Evolutionary conservation across 164 flowering plant genomes (phyloP), one percentile per base, ranked within the genome.

Genomic region (Vitis rotundifolia): DNA sequence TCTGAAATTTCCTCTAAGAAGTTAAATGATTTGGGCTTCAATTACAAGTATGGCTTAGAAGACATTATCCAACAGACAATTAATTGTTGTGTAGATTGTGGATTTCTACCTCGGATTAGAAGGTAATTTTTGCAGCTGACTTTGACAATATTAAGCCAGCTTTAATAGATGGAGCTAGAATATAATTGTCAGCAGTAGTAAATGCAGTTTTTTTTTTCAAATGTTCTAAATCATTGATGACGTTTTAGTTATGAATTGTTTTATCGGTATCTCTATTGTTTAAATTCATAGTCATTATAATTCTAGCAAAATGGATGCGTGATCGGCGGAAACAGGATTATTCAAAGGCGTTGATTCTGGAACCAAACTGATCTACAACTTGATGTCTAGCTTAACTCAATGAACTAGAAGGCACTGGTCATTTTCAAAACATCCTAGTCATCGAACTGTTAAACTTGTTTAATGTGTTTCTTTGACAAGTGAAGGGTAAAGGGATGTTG

Each of bases 11-110:
- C 87, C 26, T 88, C 94, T 6, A 84, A 84, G 77, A 89, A 83
- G 75, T 69, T 91, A 54, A 76, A 61, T 76, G 87, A 83, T 56
- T 70, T 89, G 83, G 94, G 92, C 7, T 91, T 88, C 51, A 67
- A 22, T 29, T 88, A 75, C 85, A 82, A 82, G 79, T 77, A 82
- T 79, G 80, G 82, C 1, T 8, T 87, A 12, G 75, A 70, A 66
- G 91, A 87, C 16, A 77, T 86, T 37, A 75, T 89, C 16, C 76
- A 77, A 26, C 78, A 88, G 19, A 80, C 90, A 16, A 50, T 87
- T 0, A 37, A 28, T 14, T 28, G 29, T 56, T 89, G 88, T 68
- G 37, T 87, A 16, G 77, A 79, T 63, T 59, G 55, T 75, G 90
- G 92, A 18, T 86, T 82, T 68, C 75, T 87, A 54, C 75, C 82